phyloP scores from a whole-genome alignment of 331 rosid genomes.

The Rosa hybrid region DNA sequence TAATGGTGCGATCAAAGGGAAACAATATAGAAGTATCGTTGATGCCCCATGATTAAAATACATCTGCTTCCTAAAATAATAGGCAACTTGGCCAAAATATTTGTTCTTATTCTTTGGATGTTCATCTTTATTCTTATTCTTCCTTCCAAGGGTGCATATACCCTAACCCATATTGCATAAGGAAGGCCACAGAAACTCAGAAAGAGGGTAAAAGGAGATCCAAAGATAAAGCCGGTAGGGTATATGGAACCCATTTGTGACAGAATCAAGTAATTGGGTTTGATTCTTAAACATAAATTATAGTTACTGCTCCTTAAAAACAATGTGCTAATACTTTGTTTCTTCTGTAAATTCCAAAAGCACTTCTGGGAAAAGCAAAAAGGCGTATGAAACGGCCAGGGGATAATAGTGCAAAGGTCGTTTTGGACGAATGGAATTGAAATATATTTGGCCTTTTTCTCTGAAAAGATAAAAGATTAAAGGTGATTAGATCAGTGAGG shows the following conservation, averaged over 20 bases:
- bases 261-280: background rate
- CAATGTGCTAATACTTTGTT: background rate
- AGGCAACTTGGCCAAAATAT: background rate
- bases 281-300: background rate
- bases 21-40: background rate
- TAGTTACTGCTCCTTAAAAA: background rate
- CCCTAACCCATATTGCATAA: background rate
- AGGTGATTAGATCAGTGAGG: background rate
- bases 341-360: background rate
- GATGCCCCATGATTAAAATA: background rate
- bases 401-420: background rate
- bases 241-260: background rate
- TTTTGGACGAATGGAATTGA: conserved; percentile 1
- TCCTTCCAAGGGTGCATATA: conserved; percentile 4
- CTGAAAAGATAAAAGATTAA: conserved; percentile 1
- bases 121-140: conserved; percentile 17
- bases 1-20: background rate
- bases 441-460: conserved; percentile 7
- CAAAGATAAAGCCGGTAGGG: conserved; percentile 2
- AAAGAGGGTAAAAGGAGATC: background rate
- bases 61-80: background rate
- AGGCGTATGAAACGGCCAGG: background rate
- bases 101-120: background rate
- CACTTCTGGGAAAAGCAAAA: background rate
- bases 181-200: background rate